Percentiles rank a stretch among this genome's conserved stretches.
These are phyloP conservation scores for Staphylotrichum longicolle DNA, from an alignment of 495 filamentous ascomycete species.

Conservation along the genomic window DNA sequence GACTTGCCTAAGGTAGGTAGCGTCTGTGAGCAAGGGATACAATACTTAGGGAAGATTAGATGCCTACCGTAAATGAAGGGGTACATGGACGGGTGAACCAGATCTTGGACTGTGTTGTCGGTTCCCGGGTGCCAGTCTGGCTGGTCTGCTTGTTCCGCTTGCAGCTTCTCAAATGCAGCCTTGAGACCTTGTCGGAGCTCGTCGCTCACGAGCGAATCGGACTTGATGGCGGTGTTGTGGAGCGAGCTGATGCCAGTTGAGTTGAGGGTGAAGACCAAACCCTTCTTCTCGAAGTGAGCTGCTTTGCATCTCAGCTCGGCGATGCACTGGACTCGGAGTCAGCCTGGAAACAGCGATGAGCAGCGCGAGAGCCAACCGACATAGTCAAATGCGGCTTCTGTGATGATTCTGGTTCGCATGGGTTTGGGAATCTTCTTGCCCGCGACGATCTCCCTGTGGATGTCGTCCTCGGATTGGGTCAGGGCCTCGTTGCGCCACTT, in stretches of 20 bases:
- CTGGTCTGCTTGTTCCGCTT: constrained; percentile 40
- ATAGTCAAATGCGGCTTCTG: constrained; percentile 47
- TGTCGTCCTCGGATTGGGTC: constrained; percentile 25
- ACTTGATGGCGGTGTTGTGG: constrained; percentile 30
- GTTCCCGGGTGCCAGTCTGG: constrained; percentile 61
- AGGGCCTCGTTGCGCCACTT: constrained; percentile 43
- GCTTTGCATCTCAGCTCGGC: constrained; percentile 52
- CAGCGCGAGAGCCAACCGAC: constrained; percentile 23
- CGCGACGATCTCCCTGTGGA: constrained; percentile 31
- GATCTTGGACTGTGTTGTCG: constrained; percentile 54
- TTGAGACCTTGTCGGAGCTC: constrained; percentile 23
- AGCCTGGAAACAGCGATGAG: not conserved
- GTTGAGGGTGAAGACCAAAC: constrained; percentile 39
- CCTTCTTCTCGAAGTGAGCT: constrained; percentile 31
- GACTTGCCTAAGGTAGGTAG: constrained; percentile 20
- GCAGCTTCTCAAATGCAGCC: constrained; percentile 35
- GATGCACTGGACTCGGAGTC: constrained; percentile 35
- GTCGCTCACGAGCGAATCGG: constrained; percentile 26
- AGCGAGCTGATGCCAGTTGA: not conserved
- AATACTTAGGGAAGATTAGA: constrained; percentile 22
- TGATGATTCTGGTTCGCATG: constrained; percentile 18
- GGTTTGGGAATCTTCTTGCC: constrained; percentile 17
- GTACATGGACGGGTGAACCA: constrained; percentile 63
- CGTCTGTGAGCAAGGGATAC: not conserved
- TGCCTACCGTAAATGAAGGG: constrained; percentile 50